Percentiles rank a stretch among this genome's conserved stretches.
Conservation (phyloP, 768 basidiomycete species). For the Termitomyces titanicus region DNA sequence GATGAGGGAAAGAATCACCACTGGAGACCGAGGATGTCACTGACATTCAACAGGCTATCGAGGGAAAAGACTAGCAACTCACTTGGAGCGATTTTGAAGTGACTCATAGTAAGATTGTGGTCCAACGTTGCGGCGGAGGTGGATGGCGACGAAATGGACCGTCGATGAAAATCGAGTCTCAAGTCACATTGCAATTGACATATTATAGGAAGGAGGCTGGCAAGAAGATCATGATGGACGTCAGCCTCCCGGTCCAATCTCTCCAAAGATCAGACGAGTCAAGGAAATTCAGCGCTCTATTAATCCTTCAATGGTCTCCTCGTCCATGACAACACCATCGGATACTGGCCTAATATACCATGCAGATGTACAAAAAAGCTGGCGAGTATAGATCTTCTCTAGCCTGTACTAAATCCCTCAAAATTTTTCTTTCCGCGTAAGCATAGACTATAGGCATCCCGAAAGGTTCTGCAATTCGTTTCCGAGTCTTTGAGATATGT, state of each 20-base stretch:
- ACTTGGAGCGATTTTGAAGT: not conserved
- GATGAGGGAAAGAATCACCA: conserved; percentile 10
- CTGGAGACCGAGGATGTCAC: not conserved
- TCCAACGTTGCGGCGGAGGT: not conserved
- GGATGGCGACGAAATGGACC: not conserved
- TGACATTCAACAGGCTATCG: not conserved
- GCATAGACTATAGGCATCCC: conserved; percentile 37
- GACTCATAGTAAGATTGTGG: not conserved
- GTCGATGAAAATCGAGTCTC: not conserved
- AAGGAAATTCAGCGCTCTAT: not conserved
- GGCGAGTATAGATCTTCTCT: conserved; percentile 37
- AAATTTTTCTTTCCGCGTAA: conserved; percentile 39
- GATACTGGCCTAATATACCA: conserved; percentile 28
- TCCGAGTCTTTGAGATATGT: conserved; percentile 20
- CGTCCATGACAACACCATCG: not conserved
- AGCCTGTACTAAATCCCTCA: conserved; percentile 37
- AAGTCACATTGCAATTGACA: not conserved
- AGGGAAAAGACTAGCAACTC: not conserved
- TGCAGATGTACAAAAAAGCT: conserved; percentile 40
- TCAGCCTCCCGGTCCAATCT: not conserved
- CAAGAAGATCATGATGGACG: not conserved
- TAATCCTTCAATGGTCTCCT: not conserved
- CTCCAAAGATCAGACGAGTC: not conserved
- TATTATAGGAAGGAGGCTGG: too few relatives aligned
- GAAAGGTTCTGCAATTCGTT: conserved; percentile 22